A percentile compares a stretch with the other conserved stretches of the same genome.
Evolutionary conservation across 495 filamentous ascomycete species (phyloP).

Genomic region (Penicillium salamii): DNA sequence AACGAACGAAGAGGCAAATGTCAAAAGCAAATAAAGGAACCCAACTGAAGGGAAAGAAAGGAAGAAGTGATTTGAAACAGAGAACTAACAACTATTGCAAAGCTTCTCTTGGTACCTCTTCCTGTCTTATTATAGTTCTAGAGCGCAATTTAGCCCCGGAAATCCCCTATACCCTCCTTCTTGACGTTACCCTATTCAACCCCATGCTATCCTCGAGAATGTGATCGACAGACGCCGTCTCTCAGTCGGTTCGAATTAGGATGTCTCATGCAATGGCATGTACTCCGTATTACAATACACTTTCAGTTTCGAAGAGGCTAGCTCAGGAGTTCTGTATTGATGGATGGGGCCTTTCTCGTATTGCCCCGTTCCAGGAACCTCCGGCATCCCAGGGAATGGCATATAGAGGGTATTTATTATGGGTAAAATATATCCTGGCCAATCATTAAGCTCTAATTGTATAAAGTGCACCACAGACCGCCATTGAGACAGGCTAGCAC

Average conservation of each 20-base stretch:
- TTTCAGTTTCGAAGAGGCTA: neutral
- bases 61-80: neutral
- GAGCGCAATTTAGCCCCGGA: too few relatives aligned
- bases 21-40: neutral
- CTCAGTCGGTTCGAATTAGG: neutral
- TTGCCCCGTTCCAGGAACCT: neutral
- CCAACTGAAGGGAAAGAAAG: neutral
- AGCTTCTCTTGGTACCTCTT: too few relatives aligned
- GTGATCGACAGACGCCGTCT: slow-evolving; percentile 2
- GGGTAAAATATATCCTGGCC: neutral
- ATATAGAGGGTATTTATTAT: neutral
- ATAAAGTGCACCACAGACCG: neutral
- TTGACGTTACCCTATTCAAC: too few relatives aligned
- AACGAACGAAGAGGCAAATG: neutral
- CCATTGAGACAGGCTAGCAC: neutral
- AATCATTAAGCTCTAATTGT: neutral
- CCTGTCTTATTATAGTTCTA: too few relatives aligned
- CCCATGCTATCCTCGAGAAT: neutral
- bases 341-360: neutral
- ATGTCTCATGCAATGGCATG: neutral
- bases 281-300: neutral
- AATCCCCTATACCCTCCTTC: too few relatives aligned
- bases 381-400: neutral
- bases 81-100: neutral
- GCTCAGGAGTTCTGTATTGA: neutral